phyloP scores from a whole-genome alignment of 345 rosid species.

The Jatropha curcas region DNA sequence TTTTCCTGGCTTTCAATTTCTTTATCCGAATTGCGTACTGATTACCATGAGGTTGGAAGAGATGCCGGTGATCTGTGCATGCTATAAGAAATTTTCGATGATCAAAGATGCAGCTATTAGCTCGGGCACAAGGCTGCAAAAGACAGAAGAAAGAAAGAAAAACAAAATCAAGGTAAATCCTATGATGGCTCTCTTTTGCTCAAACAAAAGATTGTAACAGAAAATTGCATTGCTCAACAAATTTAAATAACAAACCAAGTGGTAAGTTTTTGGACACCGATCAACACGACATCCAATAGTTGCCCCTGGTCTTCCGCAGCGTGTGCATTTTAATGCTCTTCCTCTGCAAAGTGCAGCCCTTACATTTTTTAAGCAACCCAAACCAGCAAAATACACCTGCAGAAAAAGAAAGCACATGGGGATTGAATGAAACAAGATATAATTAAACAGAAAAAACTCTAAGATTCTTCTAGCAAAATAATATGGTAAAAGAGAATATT shows the following conservation, averaged over 20 bases:
- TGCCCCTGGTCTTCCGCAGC: conserved; percentile 98
- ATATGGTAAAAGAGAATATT: background rate
- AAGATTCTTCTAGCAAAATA: background rate
- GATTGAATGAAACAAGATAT: conserved; percentile 10
- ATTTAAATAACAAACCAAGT: conserved; percentile 64
- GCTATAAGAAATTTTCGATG: conserved; percentile 98
- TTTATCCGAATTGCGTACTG: conserved; percentile 55
- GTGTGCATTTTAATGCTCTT: conserved; percentile 86
- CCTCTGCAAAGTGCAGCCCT: conserved; percentile 98
- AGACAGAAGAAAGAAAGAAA: conserved; percentile 27
- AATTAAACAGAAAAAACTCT: conserved; percentile 12
- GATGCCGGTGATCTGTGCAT: conserved; percentile 86
- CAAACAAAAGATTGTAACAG: background rate
- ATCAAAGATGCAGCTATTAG: conserved; percentile 90
- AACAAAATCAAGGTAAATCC: conserved; percentile 17
- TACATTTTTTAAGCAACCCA: conserved; percentile 91
- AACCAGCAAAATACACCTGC: conserved; percentile 98
- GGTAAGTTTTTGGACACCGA: conserved; percentile 96
- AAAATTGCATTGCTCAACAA: background rate
- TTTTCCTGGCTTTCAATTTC: conserved; percentile 78
- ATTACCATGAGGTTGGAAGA: conserved; percentile 78
- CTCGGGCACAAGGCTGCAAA: conserved; percentile 97
- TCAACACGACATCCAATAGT: conserved; percentile 99
- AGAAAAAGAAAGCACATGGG: conserved; percentile 19
- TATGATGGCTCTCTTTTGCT: conserved; percentile 13